Evolutionary conservation across 441 rosid species (phyloP), one percentile per base, ranked within the genome.

Genomic region (Flueggea neowawraea): DNA sequence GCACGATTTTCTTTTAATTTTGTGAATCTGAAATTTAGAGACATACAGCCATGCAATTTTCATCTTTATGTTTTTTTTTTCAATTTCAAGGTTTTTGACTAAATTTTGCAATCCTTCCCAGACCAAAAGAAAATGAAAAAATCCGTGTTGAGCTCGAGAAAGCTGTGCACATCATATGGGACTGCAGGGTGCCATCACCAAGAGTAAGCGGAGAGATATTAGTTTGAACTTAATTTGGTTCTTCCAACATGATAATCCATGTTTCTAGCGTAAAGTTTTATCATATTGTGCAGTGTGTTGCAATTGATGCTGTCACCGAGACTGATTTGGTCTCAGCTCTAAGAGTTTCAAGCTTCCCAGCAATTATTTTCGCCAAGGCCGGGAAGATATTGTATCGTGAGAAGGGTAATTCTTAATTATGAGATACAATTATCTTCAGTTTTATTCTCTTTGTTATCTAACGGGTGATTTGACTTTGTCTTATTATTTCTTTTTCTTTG

Each of bases 131-230:
- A 64, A 88, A 93, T 57, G 90, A 84, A 58, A 87, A 67, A 49
- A 67, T 79, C 60, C 75, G 78, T 58, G 81, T 82, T 49, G 88
- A 88, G 69, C 66, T 93, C 66, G 96, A 84, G 73, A 88, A 84
- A 69, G 98, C 97, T 14, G 87, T 93, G 15, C 80, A 78, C n/a
- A 73, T 93, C 60, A 90, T 93, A 62, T 90, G 97, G 97, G 83
- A 84, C 66, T 90, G 96, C 83, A 76, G 90, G 63, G 84, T 93
- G 67, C 97, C 98, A 61, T 87, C 95, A 47, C 97, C 98, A 49
- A 78, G 98, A 68, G 98, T 93, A 77, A 72, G 90, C 61, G 16
- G 17, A 49, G 17, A 16, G 50, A 9, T 53, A 11, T 60, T 45
- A 9, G 11, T 61, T 22, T 22, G 28, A 22, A 44, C 52, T 54